These are phyloP conservation scores for Kodamaea neixiangensis DNA, from an alignment of 805 yeast species.

Conservation along the genomic window DNA sequence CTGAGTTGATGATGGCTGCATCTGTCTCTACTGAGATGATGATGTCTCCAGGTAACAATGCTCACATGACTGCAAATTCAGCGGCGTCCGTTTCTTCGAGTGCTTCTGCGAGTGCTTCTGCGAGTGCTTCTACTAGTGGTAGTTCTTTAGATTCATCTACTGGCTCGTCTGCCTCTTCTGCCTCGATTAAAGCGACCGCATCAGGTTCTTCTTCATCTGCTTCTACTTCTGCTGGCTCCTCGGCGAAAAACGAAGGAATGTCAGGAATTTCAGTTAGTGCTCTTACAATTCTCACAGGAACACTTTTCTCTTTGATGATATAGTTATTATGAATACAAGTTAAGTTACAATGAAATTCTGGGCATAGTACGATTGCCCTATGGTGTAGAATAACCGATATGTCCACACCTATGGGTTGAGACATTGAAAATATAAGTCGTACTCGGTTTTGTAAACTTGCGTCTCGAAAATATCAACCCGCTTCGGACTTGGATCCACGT, in stretches of 20 bases:
- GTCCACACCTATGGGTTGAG: too few relatives aligned
- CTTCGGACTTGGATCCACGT: too few relatives aligned
- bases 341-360: not conserved
- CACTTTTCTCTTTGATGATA: conserved; percentile 5
- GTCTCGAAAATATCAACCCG: too few relatives aligned
- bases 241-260: conserved; percentile 16
- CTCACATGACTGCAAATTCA: conserved; percentile 5
- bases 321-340: not conserved
- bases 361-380: not conserved
- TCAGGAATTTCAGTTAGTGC: conserved; percentile 9
- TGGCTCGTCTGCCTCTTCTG: conserved; percentile 2
- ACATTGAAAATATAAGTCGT: too few relatives aligned
- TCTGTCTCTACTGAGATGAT: conserved; percentile 14
- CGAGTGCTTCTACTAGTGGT: too few relatives aligned
- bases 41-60: conserved; percentile 8
- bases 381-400: too few relatives aligned
- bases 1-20: conserved; percentile 30
- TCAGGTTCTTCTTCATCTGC: conserved; percentile 17
- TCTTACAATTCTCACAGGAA: conserved; percentile 8
- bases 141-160: not conserved
- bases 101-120: not conserved
- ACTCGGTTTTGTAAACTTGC: too few relatives aligned
- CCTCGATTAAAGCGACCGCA: conserved; percentile 11
- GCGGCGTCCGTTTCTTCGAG: conserved; percentile 1
- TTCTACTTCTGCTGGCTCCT: conserved; percentile 18